Conservation (phyloP, 2,329 filamentous ascomycete species). For the Pestalotiopsis sp. region DNA sequence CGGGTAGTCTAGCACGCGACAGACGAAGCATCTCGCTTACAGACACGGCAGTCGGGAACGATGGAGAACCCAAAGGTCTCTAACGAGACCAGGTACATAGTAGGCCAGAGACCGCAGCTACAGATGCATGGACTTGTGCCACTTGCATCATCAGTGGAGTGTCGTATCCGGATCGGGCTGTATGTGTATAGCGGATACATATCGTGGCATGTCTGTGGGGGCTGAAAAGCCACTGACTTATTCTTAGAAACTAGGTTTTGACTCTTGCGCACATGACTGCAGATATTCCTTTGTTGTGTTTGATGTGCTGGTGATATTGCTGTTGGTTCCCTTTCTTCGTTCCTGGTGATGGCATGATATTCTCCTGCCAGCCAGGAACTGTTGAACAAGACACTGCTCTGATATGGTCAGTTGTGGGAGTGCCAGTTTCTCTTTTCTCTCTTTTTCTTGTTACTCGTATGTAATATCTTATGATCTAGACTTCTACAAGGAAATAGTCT, state of each 20-base stretch:
- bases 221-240: neutral
- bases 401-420: neutral
- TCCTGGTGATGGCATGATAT: neutral
- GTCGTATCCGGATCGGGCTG: neutral
- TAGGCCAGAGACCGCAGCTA: neutral
- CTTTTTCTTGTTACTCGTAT: neutral
- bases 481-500: neutral
- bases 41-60: neutral
- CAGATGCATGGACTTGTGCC: neutral
- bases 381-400: neutral
- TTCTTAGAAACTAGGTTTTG: neutral
- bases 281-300: neutral
- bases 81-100: neutral
- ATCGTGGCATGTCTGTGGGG: neutral
- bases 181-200: neutral
- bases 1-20: neutral
- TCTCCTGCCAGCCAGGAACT: neutral
- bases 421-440: neutral
- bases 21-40: neutral
- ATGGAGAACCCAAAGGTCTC: neutral
- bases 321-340: neutral
- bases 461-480: neutral
- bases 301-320: neutral
- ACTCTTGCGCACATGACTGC: neutral
- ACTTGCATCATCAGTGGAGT: conserved; percentile 2